These are phyloP conservation scores for Geranium brycei DNA, from an alignment of 345 rosid genomes.

Conservation along the genomic window DNA sequence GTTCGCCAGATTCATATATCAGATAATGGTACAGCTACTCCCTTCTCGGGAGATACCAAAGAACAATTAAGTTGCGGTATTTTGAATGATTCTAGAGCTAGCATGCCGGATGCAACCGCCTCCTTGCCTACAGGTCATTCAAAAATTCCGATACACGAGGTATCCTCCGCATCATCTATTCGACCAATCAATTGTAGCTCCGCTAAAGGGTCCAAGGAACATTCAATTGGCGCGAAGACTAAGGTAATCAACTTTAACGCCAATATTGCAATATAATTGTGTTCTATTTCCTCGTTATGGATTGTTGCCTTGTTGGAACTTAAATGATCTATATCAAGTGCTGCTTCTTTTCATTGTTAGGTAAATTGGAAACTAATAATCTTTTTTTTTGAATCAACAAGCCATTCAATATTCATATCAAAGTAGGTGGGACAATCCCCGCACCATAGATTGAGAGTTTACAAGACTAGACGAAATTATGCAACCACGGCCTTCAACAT, in stretches of 20 bases:
- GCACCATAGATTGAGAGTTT: no score
- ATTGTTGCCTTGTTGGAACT: background rate
- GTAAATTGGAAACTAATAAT: background rate
- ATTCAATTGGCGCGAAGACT: background rate
- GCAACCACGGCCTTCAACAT: no score
- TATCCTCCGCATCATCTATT: background rate
- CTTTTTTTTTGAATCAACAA: no score
- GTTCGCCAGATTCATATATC: background rate
- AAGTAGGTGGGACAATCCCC: no score
- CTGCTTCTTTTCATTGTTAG: background rate
- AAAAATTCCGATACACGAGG: background rate
- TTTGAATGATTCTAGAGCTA: background rate
- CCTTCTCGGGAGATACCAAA: background rate
- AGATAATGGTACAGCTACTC: constrained; percentile 1
- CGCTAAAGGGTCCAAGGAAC: constrained; percentile 3
- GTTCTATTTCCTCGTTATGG: background rate
- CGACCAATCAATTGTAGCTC: background rate
- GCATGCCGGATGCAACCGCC: background rate
- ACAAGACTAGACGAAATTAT: no score
- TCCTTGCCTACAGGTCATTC: background rate
- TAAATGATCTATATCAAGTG: background rate
- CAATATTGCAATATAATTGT: background rate
- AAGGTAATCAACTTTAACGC: constrained; percentile 8
- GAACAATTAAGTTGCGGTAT: background rate
- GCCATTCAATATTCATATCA: no score